These are phyloP conservation scores for Lactarius trivialis DNA, from an alignment of 768 basidiomycete genomes.

Conservation along the genomic window DNA sequence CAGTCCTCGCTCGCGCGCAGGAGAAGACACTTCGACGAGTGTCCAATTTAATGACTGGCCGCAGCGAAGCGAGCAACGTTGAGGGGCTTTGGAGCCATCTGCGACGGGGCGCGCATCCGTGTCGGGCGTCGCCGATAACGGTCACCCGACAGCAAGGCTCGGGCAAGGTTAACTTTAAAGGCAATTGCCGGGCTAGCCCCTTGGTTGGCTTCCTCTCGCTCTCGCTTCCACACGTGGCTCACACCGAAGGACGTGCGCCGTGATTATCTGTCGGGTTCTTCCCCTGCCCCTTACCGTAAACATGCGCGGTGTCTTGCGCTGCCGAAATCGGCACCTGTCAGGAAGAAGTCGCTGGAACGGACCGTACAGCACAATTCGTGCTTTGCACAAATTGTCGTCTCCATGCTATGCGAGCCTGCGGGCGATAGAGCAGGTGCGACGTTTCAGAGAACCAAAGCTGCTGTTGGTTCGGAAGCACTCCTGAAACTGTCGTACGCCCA, in stretches of 20 bases:
- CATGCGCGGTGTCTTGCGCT: background rate
- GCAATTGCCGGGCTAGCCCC: constrained; percentile 6
- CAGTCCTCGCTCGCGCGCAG: background rate
- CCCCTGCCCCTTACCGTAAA: background rate
- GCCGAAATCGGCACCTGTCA: background rate
- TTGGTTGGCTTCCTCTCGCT: background rate
- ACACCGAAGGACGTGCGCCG: background rate
- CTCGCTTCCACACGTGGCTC: constrained; percentile 3
- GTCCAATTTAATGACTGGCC: background rate
- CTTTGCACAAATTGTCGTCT: too few relatives aligned
- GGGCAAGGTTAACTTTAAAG: constrained; percentile 17
- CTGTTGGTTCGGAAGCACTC: background rate
- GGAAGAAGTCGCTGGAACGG: background rate
- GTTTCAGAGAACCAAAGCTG: background rate
- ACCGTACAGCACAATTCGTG: background rate
- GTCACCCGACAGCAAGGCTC: constrained; percentile 13
- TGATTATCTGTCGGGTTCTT: background rate
- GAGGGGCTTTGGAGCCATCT: too few relatives aligned
- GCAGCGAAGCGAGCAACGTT: background rate
- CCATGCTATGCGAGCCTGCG: background rate
- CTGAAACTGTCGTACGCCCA: background rate
- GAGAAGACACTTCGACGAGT: background rate
- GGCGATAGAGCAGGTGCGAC: background rate
- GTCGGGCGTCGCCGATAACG: background rate
- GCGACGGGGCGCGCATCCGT: background rate